Base-by-base conservation (phyloP, 2,329 filamentous ascomycete genomes). In the Diaporthe amygdali region DNA sequence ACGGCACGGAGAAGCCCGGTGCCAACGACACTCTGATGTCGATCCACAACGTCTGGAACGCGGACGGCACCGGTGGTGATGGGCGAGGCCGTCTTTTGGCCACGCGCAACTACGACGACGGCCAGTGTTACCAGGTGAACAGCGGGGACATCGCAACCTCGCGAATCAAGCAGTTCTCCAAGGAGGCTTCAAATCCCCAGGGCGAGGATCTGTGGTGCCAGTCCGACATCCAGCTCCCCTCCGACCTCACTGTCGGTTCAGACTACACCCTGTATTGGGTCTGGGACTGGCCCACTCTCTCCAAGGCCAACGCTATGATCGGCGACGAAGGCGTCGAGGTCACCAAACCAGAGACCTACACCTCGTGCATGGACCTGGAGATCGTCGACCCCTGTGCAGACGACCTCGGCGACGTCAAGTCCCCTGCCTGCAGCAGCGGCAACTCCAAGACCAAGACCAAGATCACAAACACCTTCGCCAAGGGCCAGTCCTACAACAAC, bases 191-290 rank as follows among this genome's bases (percentile, higher is more conserved):
- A 71, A 81, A 85, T 63, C 79, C 86, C 37, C 86, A 86, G 80
- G 89, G 88, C 32, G 81, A 82, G 55, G 89, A 92, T 76, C 85
- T 95, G 64, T 91, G 88, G 84, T 98, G 96, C 82, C 95, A 98
- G 81, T 91, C 91, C 44, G 91, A 96, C 78, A 84, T 98, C 59
- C 86, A 91, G 77, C 84, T 99, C 17, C 96, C 96, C 0, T 78
- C 84, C 6, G 88, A 93, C 75, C 84, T 90, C 56, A 81, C 87
- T n/a, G 80, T 85, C 12, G 90, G 90, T 54, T 88, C 91, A 37
- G 87, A 87, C 34, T 94, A 95, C 80, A 96, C 94, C 3, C 83
- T 97, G 66, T 97, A 97, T 85, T 98, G 96, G 96, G 92, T 98
- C 55, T 98, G 96, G 96, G 93, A 97, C 81, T 99, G 95, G 94